These are phyloP conservation scores for Meyerozyma guilliermondii DNA, from an alignment of 1,139 yeast species.

Conservation along the genomic window DNA sequence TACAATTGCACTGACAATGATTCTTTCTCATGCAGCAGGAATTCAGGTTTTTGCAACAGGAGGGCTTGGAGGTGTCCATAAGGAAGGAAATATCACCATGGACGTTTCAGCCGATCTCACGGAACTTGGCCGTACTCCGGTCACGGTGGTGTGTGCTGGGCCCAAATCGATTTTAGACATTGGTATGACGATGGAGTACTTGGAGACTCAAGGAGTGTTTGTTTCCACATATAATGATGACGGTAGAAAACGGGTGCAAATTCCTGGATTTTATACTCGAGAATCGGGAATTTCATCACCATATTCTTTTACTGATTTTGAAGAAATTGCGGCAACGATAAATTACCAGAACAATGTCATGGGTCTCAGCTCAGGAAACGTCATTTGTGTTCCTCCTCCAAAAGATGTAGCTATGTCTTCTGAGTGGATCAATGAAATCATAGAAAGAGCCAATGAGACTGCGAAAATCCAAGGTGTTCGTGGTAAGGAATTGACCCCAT, in stretches of 20 bases:
- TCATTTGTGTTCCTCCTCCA: conserved; percentile 85
- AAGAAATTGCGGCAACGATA: conserved; percentile 60
- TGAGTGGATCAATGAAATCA: conserved; percentile 48
- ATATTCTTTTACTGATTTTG: conserved; percentile 47
- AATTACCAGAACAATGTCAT: conserved; percentile 47
- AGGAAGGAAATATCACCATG: conserved; percentile 69
- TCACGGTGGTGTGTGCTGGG: conserved; percentile 87
- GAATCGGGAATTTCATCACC: conserved; percentile 76
- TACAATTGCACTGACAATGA: conserved; percentile 87
- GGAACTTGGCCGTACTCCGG: conserved; percentile 77
- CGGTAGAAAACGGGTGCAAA: conserved; percentile 21
- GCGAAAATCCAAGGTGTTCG: conserved; percentile 50
- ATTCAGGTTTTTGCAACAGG: conserved; percentile 89
- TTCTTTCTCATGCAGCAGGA: conserved; percentile 68
- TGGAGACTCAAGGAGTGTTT: conserved; percentile 82
- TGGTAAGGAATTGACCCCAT: conserved; percentile 83
- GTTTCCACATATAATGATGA: conserved; percentile 47
- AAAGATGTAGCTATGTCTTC: conserved; percentile 53
- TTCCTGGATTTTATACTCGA: conserved; percentile 84
- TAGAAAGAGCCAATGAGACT: conserved; percentile 51
- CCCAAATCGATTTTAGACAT: conserved; percentile 85
- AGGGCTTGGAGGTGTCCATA: conserved; percentile 89
- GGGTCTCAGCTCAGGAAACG: conserved; percentile 58
- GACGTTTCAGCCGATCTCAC: conserved; percentile 87
- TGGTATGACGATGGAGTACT: conserved; percentile 73